phyloP scores from a whole-genome alignment of 257 asterid species.

The Solanum rostratum region DNA sequence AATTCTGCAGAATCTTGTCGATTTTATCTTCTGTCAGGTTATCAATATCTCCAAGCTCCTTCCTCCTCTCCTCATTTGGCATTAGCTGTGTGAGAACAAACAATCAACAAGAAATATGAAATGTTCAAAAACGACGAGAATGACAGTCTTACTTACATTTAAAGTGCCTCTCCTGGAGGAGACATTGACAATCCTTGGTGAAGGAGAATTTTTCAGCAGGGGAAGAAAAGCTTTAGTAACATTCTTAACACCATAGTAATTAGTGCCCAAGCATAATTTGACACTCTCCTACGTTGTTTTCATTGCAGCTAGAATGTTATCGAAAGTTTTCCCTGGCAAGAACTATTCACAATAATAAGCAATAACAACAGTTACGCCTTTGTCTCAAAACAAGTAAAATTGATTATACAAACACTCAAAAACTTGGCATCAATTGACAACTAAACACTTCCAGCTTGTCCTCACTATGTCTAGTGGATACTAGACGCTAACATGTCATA shows the following conservation, averaged over 20 bases:
- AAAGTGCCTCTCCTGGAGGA: constrained; percentile 62
- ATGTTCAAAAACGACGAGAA: not conserved
- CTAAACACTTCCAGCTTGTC: not conserved
- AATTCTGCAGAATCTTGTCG: constrained; percentile 33
- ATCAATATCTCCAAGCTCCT: constrained; percentile 45
- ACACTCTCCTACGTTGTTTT: constrained; percentile 49
- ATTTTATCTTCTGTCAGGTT: constrained; percentile 51
- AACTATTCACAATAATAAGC: constrained; percentile 30
- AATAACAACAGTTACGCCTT: not conserved
- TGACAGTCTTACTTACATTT: constrained; percentile 20
- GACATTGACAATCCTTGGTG: constrained; percentile 57
- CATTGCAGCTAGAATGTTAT: constrained; percentile 36
- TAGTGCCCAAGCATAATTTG: constrained; percentile 54
- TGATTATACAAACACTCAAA: too few relatives aligned
- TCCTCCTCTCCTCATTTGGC: constrained; percentile 43
- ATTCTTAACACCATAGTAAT: constrained; percentile 62
- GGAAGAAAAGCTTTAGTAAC: constrained; percentile 75
- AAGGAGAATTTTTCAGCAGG: constrained; percentile 34
- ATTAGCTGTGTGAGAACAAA: constrained; percentile 36
- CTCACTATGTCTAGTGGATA: not conserved
- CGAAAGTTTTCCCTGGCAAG: constrained; percentile 43
- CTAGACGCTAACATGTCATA: not conserved
- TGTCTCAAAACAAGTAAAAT: too few relatives aligned
- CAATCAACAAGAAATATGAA: not conserved
- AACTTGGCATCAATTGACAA: not conserved